phyloP scores from a whole-genome alignment of 2,329 filamentous ascomycete genomes.

The Anisogramma anomala region DNA sequence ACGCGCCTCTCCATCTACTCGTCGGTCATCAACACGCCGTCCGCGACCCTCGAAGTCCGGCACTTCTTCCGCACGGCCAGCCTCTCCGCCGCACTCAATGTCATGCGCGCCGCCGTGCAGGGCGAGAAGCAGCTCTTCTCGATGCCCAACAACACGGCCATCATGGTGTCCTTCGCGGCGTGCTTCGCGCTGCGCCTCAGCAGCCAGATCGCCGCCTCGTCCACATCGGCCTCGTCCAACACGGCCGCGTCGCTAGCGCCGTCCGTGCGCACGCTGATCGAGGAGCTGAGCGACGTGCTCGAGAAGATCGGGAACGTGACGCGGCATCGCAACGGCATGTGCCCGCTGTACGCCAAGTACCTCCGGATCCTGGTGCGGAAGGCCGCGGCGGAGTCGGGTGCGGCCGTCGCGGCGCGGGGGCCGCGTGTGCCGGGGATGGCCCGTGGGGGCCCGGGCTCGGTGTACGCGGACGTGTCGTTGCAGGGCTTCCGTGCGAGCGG shows the following conservation, averaged over 20 bases:
- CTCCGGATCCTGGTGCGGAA: conserved; percentile 32
- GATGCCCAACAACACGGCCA: conserved; percentile 69
- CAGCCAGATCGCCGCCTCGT: conserved; percentile 44
- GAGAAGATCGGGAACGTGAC: conserved; percentile 58
- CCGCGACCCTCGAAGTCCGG: conserved; percentile 57
- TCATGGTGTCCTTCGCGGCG: conserved; percentile 68
- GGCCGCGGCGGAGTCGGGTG: conserved; percentile 18
- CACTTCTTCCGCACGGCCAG: conserved; percentile 62
- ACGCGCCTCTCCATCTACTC: conserved; percentile 65
- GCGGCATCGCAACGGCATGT: conserved; percentile 54
- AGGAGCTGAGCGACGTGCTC: conserved; percentile 56
- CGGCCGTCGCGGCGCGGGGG: neutral
- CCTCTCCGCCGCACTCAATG: conserved; percentile 61
- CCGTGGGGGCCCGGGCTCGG: neutral
- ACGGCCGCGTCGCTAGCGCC: conserved; percentile 34
- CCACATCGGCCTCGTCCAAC: conserved; percentile 21
- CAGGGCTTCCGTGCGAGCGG: too few species aligned
- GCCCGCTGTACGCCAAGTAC: conserved; percentile 37
- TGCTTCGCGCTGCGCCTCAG: conserved; percentile 57
- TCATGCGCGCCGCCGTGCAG: conserved; percentile 62
- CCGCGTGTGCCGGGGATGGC: neutral
- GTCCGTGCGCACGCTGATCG: conserved; percentile 52
- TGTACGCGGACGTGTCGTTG: too few species aligned
- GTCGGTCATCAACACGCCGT: conserved; percentile 63
- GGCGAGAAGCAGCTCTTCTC: conserved; percentile 58